Evolutionary conservation across 129 eudicot species (phyloP).

Genomic region (Mikania micrantha): DNA sequence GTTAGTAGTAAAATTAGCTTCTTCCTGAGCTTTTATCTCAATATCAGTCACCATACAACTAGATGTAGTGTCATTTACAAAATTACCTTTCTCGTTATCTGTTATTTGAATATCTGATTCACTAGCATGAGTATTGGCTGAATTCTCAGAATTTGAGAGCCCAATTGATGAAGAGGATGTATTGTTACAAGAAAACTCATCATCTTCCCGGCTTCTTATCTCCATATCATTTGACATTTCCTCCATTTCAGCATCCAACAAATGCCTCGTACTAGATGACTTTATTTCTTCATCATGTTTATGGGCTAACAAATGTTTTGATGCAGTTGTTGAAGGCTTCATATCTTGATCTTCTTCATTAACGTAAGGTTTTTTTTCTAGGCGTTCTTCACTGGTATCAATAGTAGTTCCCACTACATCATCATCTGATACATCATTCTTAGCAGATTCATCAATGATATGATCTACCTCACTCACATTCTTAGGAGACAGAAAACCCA

Average conservation of each 20-base stretch:
- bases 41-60: not conserved
- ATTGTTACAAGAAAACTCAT: not conserved
- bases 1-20: slow-evolving; percentile 6
- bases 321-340: not conserved
- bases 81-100: slow-evolving; percentile 11
- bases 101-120: slow-evolving; percentile 20
- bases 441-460: not conserved
- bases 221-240: slow-evolving; percentile 5
- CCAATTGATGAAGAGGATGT: not conserved
- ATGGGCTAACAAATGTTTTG: not conserved
- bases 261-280: slow-evolving; percentile 9
- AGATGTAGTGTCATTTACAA: not conserved
- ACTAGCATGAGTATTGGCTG: not conserved
- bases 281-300: slow-evolving; percentile 12
- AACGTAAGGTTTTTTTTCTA: not conserved
- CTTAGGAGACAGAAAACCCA: slow-evolving; percentile 17
- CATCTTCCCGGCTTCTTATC: slow-evolving; percentile 18
- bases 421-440: slow-evolving; percentile 5
- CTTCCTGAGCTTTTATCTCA: slow-evolving; percentile 12
- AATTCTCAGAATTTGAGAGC: not conserved
- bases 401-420: slow-evolving; percentile 1
- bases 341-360: not conserved
- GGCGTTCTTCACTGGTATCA: not conserved
- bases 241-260: slow-evolving; percentile 1
- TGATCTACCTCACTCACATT: slow-evolving; percentile 13